Conservation (phyloP, 495 filamentous ascomycete genomes). For the Hypoxylon fragiforme region DNA sequence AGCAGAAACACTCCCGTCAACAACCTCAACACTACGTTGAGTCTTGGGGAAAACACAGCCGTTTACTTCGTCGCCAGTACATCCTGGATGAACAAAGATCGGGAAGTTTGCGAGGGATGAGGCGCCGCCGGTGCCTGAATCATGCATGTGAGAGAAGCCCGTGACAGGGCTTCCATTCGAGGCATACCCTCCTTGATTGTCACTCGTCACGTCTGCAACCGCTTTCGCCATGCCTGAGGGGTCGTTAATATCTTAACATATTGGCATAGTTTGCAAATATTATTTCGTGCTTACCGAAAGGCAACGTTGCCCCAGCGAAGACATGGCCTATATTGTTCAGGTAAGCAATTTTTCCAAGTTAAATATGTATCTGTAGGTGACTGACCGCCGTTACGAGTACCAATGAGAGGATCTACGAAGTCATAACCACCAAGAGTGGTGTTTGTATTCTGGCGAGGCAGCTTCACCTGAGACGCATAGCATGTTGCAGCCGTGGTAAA, state of each 20-base stretch:
- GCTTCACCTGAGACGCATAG: conserved; percentile 7
- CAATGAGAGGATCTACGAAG: conserved; percentile 61
- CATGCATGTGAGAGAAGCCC: conserved; percentile 66
- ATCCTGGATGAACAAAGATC: conserved; percentile 63
- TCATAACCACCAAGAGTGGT: conserved; percentile 26
- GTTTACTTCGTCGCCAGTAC: conserved; percentile 60
- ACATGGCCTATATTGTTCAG: conserved; percentile 42
- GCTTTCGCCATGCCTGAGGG: conserved; percentile 66
- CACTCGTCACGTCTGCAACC: conserved; percentile 62
- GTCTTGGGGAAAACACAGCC: conserved; percentile 60
- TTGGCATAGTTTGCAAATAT: neutral
- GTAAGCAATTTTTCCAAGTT: neutral
- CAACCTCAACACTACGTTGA: conserved; percentile 47
- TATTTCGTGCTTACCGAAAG: conserved; percentile 54
- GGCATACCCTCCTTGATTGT: conserved; percentile 71
- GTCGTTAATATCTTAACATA: conserved; percentile 15
- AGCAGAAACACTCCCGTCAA: conserved; percentile 56
- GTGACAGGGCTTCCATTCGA: conserved; percentile 60
- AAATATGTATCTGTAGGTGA: conserved; percentile 57
- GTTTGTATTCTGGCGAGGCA: conserved; percentile 6
- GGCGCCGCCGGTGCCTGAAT: conserved; percentile 66
- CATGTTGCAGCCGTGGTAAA: conserved; percentile 22
- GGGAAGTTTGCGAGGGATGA: conserved; percentile 70
- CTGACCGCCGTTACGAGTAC: conserved; percentile 63
- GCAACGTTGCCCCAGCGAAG: conserved; percentile 62